Evolutionary conservation across 306 rosid species (phyloP).

Genomic region (Bauhinia variegata): DNA sequence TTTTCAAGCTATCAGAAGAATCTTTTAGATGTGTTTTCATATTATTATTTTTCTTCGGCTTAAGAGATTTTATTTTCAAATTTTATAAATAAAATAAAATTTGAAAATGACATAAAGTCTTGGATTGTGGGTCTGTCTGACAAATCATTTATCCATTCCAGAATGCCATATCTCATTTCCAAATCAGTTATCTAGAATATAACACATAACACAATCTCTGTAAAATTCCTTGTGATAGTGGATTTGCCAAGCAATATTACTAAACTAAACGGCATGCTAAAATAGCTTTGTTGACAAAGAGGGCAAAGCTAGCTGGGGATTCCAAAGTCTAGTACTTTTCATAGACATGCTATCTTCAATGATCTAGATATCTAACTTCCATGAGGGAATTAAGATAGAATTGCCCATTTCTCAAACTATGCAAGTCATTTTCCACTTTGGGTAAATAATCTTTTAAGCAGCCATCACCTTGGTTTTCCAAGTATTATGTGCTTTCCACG

Average conservation of each 20-base stretch:
- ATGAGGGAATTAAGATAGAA: conserved; percentile 5
- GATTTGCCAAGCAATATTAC: conserved; percentile 41
- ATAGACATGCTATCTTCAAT: conserved; percentile 22
- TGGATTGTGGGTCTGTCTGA: conserved; percentile 41
- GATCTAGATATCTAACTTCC: conserved; percentile 15
- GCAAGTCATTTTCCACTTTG: background rate
- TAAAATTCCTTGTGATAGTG: conserved; percentile 46
- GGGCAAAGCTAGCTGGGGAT: conserved; percentile 36
- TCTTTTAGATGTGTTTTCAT: conserved; percentile 50
- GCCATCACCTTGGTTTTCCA: background rate
- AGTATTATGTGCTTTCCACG: background rate
- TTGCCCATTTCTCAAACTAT: conserved; percentile 3
- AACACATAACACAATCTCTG: conserved; percentile 37
- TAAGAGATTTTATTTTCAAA: conserved; percentile 29
- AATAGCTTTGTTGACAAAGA: conserved; percentile 55
- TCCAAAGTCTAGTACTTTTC: conserved; percentile 26
- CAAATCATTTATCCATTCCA: conserved; percentile 44
- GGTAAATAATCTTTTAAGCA: conserved; percentile 7
- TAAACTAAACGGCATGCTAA: conserved; percentile 38
- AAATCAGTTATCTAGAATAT: conserved; percentile 8
- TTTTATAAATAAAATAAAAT: conserved; percentile 21
- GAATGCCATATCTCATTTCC: conserved; percentile 44
- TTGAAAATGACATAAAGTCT: conserved; percentile 74
- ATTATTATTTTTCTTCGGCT: background rate
- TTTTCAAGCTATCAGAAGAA: conserved; percentile 74